Percentiles rank a stretch among this genome's conserved stretches.
Conservation (phyloP, 2,329 filamentous ascomycete genomes). For the Alternaria viburni region DNA sequence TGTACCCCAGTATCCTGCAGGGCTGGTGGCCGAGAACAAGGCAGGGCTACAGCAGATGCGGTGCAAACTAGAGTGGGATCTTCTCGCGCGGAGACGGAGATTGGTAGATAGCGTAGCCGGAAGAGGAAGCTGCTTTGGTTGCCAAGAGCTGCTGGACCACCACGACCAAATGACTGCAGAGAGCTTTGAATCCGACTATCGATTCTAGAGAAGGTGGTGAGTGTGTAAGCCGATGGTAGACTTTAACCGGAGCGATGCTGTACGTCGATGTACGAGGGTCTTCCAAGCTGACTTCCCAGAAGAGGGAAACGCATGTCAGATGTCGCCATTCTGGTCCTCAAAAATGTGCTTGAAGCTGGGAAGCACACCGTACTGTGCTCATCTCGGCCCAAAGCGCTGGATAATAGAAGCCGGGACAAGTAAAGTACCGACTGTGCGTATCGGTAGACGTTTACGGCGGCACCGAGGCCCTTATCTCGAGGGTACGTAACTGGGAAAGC, state of each 20-base stretch:
- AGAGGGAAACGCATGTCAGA: background rate
- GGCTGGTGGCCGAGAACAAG: background rate
- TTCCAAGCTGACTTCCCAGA: conserved; percentile 3
- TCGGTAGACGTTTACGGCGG: background rate
- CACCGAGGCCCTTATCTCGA: conserved; percentile 10
- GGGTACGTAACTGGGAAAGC: background rate
- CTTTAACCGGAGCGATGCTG: conserved; percentile 1
- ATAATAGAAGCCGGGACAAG: background rate
- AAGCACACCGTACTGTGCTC: background rate
- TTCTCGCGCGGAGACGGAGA: conserved; percentile 6
- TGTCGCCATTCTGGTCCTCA: background rate
- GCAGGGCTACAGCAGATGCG: conserved; percentile 7
- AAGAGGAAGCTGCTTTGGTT: conserved; percentile 23
- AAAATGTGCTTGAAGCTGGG: background rate
- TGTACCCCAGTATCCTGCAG: conserved; percentile 8
- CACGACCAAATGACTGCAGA: conserved; percentile 7
- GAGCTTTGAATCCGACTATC: background rate
- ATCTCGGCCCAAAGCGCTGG: background rate
- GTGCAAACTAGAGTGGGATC: conserved; percentile 1
- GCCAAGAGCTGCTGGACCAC: conserved; percentile 24
- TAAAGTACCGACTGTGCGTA: background rate
- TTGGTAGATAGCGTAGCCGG: conserved; percentile 16
- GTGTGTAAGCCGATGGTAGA: conserved; percentile 4
- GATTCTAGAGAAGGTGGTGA: conserved; percentile 1
- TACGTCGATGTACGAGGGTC: background rate